Evolutionary conservation across 768 basidiomycete species (phyloP), one percentile per base, ranked within the genome.

Genomic region (Tricholoma bakamatsutake): DNA sequence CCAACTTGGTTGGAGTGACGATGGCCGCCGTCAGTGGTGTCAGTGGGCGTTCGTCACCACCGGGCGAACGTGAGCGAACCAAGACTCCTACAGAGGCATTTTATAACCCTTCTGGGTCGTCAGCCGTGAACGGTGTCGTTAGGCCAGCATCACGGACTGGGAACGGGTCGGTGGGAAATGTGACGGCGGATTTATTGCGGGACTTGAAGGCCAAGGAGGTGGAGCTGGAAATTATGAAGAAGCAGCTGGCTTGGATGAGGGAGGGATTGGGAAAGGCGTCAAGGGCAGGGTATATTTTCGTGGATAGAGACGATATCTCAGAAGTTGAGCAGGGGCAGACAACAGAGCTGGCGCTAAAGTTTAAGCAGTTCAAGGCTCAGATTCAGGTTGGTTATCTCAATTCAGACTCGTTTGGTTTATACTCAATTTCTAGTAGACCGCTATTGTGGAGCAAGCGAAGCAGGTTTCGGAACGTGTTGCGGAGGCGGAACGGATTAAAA

Each of bases 281-380:
- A 24, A 81, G 84, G 51, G 76, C 86, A 51, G 96, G 96, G 3
- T 98, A 88, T 69, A 75, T 89, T 15, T 81, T 84, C 61, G 71
- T 77, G 35, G 81, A 80, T 50, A 69, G 73, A 53, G 68, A 68
- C 39, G 67, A 66, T n/a, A 56, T 61, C 55, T 68, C 60, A 34
- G 72, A 74, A 34, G 80, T 80, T 27, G 80, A 80, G 21, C 77
- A 78, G 34, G 76, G 74, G 54, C 77, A 76, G 64, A 74, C 86
- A 55, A 76, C 81, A 2, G 90, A 93, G 60, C 79, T 92, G 69
- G 75, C 88, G 4, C 72, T 97, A 54, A 82, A 80, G 65, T 82
- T 98, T 64, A 98, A 96, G 74, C 86, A 92, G 65, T 88, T 93
- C 68, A 85, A 85, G 68, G 88, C 91, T 10, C 83, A 84, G 59